These are phyloP conservation scores for Phylloporus sp. DNA, from an alignment of 768 basidiomycete species.

Conservation along the genomic window DNA sequence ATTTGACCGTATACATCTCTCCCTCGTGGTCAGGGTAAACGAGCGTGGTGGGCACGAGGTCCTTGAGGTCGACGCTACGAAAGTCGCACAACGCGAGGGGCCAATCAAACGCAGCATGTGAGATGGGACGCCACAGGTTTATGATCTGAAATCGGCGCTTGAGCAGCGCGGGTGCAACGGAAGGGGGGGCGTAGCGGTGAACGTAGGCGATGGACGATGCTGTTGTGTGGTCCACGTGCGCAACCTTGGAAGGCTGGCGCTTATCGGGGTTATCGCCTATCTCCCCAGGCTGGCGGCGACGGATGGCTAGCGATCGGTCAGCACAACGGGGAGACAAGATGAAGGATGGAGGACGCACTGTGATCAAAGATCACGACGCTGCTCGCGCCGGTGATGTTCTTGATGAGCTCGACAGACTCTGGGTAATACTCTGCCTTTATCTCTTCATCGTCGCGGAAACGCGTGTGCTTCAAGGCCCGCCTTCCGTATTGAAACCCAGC, in stretches of 20 bases:
- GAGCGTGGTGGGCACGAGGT: conserved; percentile 37
- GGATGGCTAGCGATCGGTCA: conserved; percentile 41
- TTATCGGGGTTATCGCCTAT: conserved; percentile 35
- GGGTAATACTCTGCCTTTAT: conserved; percentile 38
- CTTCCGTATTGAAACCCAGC: conserved; percentile 35
- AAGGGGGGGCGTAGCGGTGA: conserved; percentile 38
- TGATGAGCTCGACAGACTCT: conserved; percentile 37
- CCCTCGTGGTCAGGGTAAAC: conserved; percentile 41
- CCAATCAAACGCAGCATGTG: conserved; percentile 42
- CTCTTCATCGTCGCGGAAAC: conserved; percentile 34
- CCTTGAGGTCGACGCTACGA: conserved; percentile 37
- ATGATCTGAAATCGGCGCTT: conserved; percentile 49
- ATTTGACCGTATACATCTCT: conserved; percentile 40
- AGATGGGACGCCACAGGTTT: conserved; percentile 54
- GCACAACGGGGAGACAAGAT: background rate
- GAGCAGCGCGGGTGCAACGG: conserved; percentile 38
- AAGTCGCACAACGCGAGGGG: conserved; percentile 49
- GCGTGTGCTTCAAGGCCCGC: conserved; percentile 20
- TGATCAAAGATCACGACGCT: conserved; percentile 41
- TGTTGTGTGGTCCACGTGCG: conserved; percentile 47
- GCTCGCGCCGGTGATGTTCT: conserved; percentile 37
- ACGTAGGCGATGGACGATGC: conserved; percentile 40
- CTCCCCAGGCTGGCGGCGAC: conserved; percentile 38
- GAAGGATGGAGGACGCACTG: conserved; percentile 19
- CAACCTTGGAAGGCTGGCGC: conserved; percentile 41